Evolutionary conservation across 2,329 filamentous ascomycete genomes (phyloP).

Genomic region (Talaromyces amestolkiae): DNA sequence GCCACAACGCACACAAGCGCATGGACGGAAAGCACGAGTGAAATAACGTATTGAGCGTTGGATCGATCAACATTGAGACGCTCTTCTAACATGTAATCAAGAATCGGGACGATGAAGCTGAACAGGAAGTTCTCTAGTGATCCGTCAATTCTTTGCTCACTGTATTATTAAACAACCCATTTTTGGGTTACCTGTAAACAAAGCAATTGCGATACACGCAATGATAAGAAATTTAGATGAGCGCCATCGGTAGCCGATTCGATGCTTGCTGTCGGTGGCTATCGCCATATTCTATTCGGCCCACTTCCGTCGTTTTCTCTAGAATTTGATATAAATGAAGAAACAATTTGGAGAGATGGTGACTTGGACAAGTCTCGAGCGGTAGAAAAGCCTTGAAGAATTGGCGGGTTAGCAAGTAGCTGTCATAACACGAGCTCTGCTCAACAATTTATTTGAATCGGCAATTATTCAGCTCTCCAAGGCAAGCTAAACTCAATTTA

Average conservation of each 20-base stretch:
- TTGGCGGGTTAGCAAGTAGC: not conserved
- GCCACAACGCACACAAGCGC: constrained; percentile 26
- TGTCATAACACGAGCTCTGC: not conserved
- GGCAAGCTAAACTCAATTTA: constrained; percentile 3
- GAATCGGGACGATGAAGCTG: constrained; percentile 32
- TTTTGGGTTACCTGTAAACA: constrained; percentile 10
- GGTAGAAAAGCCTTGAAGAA: not conserved
- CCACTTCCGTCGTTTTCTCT: not conserved
- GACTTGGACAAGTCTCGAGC: not conserved
- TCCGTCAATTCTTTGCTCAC: not conserved
- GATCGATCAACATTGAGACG: constrained; percentile 27
- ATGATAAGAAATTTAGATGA: constrained; percentile 13
- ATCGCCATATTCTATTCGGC: not conserved
- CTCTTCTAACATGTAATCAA: constrained; percentile 29
- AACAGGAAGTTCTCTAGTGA: constrained; percentile 30
- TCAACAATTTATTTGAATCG: not conserved
- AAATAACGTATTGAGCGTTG: constrained; percentile 28
- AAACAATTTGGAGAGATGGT: too few species aligned
- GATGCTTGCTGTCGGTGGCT: not conserved
- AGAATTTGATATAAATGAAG: too few species aligned
- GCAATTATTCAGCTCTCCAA: constrained; percentile 1
- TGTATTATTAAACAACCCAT: not conserved
- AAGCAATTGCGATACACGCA: constrained; percentile 14
- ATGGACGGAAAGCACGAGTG: constrained; percentile 27
- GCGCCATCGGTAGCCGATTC: constrained; percentile 12